Evolutionary conservation across 75 land plant species (phyloP).

Genomic region (Selaginella tamariscina): DNA sequence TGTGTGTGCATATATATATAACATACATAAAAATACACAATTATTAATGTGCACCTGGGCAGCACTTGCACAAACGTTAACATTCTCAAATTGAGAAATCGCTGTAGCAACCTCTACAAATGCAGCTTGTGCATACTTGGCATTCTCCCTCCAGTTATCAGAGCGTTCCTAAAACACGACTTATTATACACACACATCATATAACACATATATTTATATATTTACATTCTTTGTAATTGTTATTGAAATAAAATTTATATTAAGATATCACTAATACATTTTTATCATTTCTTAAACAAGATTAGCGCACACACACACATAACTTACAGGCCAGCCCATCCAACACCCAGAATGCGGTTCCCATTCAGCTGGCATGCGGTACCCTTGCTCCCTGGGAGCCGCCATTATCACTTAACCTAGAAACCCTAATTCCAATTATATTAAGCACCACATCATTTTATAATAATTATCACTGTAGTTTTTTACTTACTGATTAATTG

Average conservation of each 20-base stretch:
- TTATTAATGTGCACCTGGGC: conserved; percentile 38
- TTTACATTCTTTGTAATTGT: background rate
- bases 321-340: conserved; percentile 92
- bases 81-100: conserved; percentile 74
- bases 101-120: conserved; percentile 74
- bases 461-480: too few species aligned
- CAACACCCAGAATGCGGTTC: conserved; percentile 61
- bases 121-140: conserved; percentile 45
- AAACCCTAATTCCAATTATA: too few species aligned
- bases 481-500: too few species aligned
- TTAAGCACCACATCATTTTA: too few species aligned
- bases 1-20: conserved; percentile 1
- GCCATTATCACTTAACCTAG: too few species aligned
- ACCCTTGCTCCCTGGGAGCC: conserved; percentile 37
- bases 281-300: background rate
- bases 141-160: conserved; percentile 88
- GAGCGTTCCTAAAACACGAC: conserved; percentile 52
- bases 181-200: background rate
- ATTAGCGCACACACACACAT: background rate
- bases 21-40: background rate
- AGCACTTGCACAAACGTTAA: conserved; percentile 76
- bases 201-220: background rate
- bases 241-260: background rate
- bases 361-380: conserved; percentile 84
- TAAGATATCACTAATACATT: background rate